These are phyloP conservation scores for Tetradesmus obliquus DNA, from an alignment of 139 green algal genomes.

Conservation along the genomic window DNA sequence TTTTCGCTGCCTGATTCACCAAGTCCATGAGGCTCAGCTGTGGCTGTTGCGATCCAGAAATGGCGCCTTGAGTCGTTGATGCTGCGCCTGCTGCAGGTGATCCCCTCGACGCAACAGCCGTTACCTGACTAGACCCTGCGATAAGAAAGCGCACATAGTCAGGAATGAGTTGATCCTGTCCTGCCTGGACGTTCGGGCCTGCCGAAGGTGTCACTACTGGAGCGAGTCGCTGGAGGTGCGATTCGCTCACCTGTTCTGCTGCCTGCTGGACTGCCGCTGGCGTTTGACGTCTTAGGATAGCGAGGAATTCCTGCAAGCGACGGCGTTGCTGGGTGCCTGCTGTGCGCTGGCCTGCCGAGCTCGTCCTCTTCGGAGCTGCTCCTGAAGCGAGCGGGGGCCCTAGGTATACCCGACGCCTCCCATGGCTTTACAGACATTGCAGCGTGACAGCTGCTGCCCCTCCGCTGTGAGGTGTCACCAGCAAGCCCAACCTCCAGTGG, in stretches of 20 bases:
- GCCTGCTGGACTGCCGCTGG: too few relatives aligned
- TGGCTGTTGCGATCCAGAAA: neutral
- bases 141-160: neutral
- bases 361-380: neutral
- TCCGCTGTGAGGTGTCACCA: neutral
- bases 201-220: neutral
- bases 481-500: neutral
- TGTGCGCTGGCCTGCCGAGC: neutral
- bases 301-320: neutral
- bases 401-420: neutral
- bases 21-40: conserved; percentile 19
- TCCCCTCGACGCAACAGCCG: neutral
- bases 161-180: neutral
- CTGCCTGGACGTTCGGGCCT: neutral
- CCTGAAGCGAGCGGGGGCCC: neutral
- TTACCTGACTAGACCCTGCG: neutral
- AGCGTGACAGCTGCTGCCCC: neutral
- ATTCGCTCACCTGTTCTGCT: neutral
- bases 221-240: neutral
- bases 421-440: neutral
- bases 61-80: neutral
- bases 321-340: neutral
- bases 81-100: neutral
- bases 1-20: conserved; percentile 12
- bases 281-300: neutral